These are phyloP conservation scores for Arthrinium phaeospermum DNA, from an alignment of 2,329 filamentous ascomycete genomes.

Conservation along the genomic window DNA sequence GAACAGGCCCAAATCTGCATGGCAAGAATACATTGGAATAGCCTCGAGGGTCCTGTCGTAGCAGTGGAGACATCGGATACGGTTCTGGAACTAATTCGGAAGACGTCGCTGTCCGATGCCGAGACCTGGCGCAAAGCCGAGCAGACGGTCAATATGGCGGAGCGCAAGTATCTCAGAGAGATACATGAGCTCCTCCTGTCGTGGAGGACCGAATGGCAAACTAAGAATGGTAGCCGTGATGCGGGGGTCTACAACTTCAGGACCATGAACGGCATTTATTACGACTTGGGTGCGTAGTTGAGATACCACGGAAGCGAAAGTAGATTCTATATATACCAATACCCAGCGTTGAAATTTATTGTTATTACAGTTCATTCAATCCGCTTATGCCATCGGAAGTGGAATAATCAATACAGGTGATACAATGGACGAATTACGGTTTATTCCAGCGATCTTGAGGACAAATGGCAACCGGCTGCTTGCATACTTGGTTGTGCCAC, in stretches of 20 bases:
- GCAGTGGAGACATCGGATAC: slow-evolving; percentile 89
- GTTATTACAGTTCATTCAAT: not conserved
- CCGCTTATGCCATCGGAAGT: too few relatives aligned
- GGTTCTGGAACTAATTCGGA: slow-evolving; percentile 76
- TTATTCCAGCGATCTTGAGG: too few relatives aligned
- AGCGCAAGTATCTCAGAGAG: slow-evolving; percentile 82
- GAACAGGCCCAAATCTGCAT: slow-evolving; percentile 72
- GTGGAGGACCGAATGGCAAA: slow-evolving; percentile 65
- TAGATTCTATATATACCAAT: not conserved
- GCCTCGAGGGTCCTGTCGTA: slow-evolving; percentile 78
- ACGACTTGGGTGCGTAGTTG: slow-evolving; percentile 68
- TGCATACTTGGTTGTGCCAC: not conserved
- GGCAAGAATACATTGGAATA: slow-evolving; percentile 70
- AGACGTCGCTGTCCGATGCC: slow-evolving; percentile 76
- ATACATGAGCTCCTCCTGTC: slow-evolving; percentile 76
- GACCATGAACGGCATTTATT: slow-evolving; percentile 83
- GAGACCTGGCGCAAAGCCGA: slow-evolving; percentile 86
- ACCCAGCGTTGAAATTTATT: not conserved
- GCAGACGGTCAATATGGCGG: slow-evolving; percentile 76
- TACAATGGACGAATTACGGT: too few relatives aligned
- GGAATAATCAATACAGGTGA: too few relatives aligned
- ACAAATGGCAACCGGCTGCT: not conserved
- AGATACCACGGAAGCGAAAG: not conserved
- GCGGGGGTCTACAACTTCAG: slow-evolving; percentile 93
- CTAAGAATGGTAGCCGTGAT: slow-evolving; percentile 63